Percentiles rank a stretch among this genome's conserved stretches.
Evolutionary conservation across 805 yeast genomes (phyloP).

Genomic region (Maudiozyma bulderi): DNA sequence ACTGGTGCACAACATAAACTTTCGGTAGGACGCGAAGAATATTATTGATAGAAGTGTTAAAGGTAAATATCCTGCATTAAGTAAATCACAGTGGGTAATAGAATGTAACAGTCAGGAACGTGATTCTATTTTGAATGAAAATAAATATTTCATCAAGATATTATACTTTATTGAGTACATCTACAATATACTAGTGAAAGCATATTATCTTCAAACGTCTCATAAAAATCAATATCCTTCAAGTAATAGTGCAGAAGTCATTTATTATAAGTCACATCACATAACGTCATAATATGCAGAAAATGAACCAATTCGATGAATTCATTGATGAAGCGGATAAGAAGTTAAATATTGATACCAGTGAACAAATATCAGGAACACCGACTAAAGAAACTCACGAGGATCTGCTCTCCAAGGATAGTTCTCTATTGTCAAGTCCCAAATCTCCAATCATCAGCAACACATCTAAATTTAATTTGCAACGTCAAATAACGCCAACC

Average conservation of each 20-base stretch:
- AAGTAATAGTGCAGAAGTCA: not conserved
- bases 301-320: conserved; percentile 28
- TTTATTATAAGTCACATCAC: not conserved
- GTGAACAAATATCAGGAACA: conserved; percentile 17
- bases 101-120: too few species aligned
- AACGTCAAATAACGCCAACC: conserved; percentile 15
- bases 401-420: not conserved
- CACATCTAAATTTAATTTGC: conserved; percentile 3
- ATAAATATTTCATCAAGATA: too few species aligned
- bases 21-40: too few species aligned
- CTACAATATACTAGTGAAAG: too few species aligned
- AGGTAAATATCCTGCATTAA: too few species aligned
- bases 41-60: too few species aligned
- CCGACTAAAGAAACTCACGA: not conserved
- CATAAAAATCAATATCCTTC: too few species aligned
- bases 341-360: conserved; percentile 29
- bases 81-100: too few species aligned
- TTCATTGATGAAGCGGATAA: conserved; percentile 31
- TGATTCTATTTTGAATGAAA: too few species aligned
- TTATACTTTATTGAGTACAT: too few species aligned
- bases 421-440: conserved; percentile 1
- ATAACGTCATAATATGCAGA: not conserved
- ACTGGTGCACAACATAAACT: too few species aligned
- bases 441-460: conserved; percentile 4
- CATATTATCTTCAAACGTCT: too few species aligned